phyloP scores from a whole-genome alignment of 768 basidiomycete species.

The Phylloporus arenicola region DNA sequence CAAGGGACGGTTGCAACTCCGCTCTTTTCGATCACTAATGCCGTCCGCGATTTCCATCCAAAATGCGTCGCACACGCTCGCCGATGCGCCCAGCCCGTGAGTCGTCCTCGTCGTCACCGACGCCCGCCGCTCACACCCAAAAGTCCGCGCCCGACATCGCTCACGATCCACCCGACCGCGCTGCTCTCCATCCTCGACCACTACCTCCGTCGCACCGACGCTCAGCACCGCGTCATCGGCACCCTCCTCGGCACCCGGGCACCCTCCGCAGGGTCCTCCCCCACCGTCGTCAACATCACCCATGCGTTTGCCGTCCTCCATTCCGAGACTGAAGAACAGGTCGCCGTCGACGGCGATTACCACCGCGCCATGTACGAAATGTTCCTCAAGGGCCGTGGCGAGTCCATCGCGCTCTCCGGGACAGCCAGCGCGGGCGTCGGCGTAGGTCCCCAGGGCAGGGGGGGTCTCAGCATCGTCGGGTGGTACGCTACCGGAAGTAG shows the following conservation, averaged over 20 bases:
- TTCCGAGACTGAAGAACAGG: conserved; percentile 86
- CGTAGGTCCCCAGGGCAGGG: conserved; percentile 26
- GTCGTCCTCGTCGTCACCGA: conserved; percentile 4
- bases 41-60: conserved; percentile 44
- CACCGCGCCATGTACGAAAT: conserved; percentile 91
- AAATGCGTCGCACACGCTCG: conserved; percentile 25
- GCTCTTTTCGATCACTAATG: conserved; percentile 33
- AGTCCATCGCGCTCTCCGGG: conserved; percentile 30
- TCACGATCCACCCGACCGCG: conserved; percentile 87
- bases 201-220: conserved; percentile 81
- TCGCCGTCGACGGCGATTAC: conserved; percentile 96
- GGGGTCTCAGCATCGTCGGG: conserved; percentile 88
- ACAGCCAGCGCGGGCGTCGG: conserved; percentile 15
- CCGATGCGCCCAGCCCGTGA: conserved; percentile 34
- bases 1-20: conserved; percentile 28
- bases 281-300: conserved; percentile 56
- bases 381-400: conserved; percentile 56
- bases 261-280: conserved; percentile 35
- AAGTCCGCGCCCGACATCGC: conserved; percentile 65
- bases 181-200: conserved; percentile 96
- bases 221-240: conserved; percentile 88
- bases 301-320: conserved; percentile 90
- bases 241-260: conserved; percentile 81
- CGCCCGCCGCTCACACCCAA: background rate
- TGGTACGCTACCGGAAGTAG: conserved; percentile 83